Evolutionary conservation across 805 yeast genomes (phyloP).

Genomic region (Candida saitoana): DNA sequence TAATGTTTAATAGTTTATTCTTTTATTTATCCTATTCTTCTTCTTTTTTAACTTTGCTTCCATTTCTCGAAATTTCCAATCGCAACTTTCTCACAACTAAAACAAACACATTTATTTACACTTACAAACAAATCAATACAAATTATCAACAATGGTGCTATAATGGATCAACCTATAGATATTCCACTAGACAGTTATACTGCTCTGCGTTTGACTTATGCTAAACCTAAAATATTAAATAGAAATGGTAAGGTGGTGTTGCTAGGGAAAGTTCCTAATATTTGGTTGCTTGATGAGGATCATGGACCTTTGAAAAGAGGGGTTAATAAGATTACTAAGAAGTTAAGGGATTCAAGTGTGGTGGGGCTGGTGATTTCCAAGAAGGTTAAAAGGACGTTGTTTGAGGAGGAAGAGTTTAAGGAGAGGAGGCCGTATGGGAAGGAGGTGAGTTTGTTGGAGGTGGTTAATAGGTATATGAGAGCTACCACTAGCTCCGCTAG

Average conservation of each 20-base stretch:
- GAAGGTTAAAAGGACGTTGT: neutral
- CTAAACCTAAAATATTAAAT: slow-evolving; percentile 46
- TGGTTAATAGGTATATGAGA: neutral
- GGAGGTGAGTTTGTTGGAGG: neutral
- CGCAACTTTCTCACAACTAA: no score
- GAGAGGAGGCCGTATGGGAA: neutral
- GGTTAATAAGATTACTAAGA: slow-evolving; percentile 10
- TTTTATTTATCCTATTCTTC: no score
- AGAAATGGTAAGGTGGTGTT: slow-evolving; percentile 45
- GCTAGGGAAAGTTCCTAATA: slow-evolving; percentile 55
- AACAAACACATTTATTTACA: no score
- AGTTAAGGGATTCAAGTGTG: slow-evolving; percentile 7
- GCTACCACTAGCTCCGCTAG: no score
- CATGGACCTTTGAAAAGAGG: slow-evolving; percentile 19
- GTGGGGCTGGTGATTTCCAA: neutral
- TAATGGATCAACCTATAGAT: slow-evolving; percentile 7
- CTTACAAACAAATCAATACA: neutral
- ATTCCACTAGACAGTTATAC: slow-evolving; percentile 58
- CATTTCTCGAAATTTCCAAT: no score
- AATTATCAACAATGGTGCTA: neutral
- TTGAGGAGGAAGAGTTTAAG: neutral
- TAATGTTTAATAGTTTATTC: no score
- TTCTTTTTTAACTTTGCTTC: no score
- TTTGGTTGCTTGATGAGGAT: slow-evolving; percentile 46
- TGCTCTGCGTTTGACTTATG: slow-evolving; percentile 54